phyloP scores from a whole-genome alignment of 129 eudicot genomes.

The Saussurea involucrata region DNA sequence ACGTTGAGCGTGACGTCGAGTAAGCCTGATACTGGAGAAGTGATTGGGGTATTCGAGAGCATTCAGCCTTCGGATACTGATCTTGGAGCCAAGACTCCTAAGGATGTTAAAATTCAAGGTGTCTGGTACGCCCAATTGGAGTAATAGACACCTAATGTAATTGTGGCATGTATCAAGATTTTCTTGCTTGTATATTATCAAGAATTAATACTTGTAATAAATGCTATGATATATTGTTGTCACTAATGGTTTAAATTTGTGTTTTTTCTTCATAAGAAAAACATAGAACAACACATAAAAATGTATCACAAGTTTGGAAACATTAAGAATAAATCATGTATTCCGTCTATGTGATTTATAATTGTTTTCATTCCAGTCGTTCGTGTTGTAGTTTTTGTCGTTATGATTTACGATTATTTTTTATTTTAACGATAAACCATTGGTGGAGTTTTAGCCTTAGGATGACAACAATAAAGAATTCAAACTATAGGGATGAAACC shows the following conservation, averaged over 20 bases:
- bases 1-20: conserved; percentile 69
- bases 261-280: background rate
- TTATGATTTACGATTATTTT: too few species aligned
- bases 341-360: too few species aligned
- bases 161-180: conserved; percentile 13
- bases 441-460: too few species aligned
- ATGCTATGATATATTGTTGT: conserved; percentile 17
- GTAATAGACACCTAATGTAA: conserved; percentile 23
- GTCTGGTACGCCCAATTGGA: conserved; percentile 95
- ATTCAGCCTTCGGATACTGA: conserved; percentile 96
- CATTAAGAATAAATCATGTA: too few species aligned
- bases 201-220: conserved; percentile 20
- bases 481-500: too few species aligned
- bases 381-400: too few species aligned
- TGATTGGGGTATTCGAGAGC: conserved; percentile 90
- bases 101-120: conserved; percentile 92
- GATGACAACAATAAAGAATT: too few species aligned
- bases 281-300: too few species aligned
- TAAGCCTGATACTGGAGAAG: conserved; percentile 91
- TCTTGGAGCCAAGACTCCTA: conserved; percentile 83
- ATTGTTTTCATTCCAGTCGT: too few species aligned
- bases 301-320: too few species aligned
- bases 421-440: too few species aligned
- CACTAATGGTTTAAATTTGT: background rate
- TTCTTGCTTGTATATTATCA: conserved; percentile 40